Conservation (phyloP, 2,329 filamentous ascomycete species). For the Neoarthrinium moseri region DNA sequence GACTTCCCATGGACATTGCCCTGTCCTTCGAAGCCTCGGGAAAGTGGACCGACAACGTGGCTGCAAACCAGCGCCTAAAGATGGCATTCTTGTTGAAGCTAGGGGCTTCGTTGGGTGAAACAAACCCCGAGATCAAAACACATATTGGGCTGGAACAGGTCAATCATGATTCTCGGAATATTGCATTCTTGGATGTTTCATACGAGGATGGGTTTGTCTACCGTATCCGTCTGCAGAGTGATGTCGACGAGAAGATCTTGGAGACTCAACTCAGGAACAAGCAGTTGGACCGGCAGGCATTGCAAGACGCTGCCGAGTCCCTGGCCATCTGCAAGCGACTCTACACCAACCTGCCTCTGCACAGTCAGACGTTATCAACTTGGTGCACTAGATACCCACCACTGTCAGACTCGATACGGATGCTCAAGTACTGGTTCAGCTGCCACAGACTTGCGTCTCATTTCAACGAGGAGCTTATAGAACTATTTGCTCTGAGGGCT, state of each 20-base stretch:
- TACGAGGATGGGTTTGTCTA: constrained; percentile 73
- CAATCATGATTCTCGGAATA: constrained; percentile 67
- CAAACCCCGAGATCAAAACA: constrained; percentile 59
- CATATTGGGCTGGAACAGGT: constrained; percentile 81
- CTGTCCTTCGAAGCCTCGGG: constrained; percentile 92
- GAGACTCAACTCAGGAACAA: constrained; percentile 78
- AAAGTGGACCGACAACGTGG: constrained; percentile 89
- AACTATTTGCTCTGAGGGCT: constrained; percentile 74
- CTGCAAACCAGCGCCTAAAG: constrained; percentile 90
- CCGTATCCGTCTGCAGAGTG: constrained; percentile 83
- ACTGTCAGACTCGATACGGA: constrained; percentile 77
- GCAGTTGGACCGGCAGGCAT: constrained; percentile 59
- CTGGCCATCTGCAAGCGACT: constrained; percentile 69
- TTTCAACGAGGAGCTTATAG: constrained; percentile 77
- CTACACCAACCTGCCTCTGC: constrained; percentile 71
- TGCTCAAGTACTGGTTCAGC: constrained; percentile 88
- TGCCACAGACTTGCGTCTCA: constrained; percentile 77
- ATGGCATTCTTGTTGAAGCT: constrained; percentile 83
- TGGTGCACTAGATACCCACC: constrained; percentile 78
- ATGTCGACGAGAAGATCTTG: constrained; percentile 79
- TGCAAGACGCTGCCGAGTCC: constrained; percentile 69
- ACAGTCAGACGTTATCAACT: constrained; percentile 78
- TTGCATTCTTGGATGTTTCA: constrained; percentile 78
- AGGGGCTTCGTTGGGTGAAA: constrained; percentile 64
- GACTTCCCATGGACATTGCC: constrained; percentile 70